Evolutionary conservation across 176 grass and related monocot genomes (phyloP), one percentile per base, ranked within the genome.

Genomic region (Alloteropsis semialata): DNA sequence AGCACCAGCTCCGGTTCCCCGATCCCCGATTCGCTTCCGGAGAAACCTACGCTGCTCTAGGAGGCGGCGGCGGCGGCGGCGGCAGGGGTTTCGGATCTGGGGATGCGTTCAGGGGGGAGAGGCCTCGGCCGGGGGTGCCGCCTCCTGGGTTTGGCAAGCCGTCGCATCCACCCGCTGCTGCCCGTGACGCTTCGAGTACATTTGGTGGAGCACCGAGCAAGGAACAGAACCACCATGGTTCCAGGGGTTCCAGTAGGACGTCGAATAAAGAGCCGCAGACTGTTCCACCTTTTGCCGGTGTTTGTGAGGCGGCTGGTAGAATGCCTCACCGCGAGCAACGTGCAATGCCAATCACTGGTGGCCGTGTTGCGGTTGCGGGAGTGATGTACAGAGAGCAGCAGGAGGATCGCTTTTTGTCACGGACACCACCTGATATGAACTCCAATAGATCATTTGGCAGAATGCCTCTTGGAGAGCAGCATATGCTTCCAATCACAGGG

Each of bases 91-190:
- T 83, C 29, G 56, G 21, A 78, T 71, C 72, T 48, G 87, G 30
- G 45, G 79, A 65, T 84, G 81, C 54, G 53, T 73, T 84, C 41
- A 79, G 57, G 39, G 13, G 6, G 22, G 44, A 69, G 76, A 70
- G 87, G 28, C 81, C 50, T 28, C 80, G 74, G 29, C 61, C 82
- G 75, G 50, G 53, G n/a, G 73, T 65, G 58, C 75, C 89, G 22
- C 89, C 92, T 65, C 89, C 89, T 25, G 86, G 81, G 3, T 91
- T 94, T 51, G 51, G 49, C 21, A 88, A 55, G 66, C 22, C 60
- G 4, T 62, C 28, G 13, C 78, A 64, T 57, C 66, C 45, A 3
- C 29, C 54, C 4, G 38, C 38, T 29, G 42, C 65, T 21, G 33
- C 49, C 68, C 37, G 73, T 48, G 84, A 78, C 27, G 17, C 14